Evolutionary conservation across 2,329 filamentous ascomycete genomes (phyloP).

Genomic region (Aspergillus sp.): DNA sequence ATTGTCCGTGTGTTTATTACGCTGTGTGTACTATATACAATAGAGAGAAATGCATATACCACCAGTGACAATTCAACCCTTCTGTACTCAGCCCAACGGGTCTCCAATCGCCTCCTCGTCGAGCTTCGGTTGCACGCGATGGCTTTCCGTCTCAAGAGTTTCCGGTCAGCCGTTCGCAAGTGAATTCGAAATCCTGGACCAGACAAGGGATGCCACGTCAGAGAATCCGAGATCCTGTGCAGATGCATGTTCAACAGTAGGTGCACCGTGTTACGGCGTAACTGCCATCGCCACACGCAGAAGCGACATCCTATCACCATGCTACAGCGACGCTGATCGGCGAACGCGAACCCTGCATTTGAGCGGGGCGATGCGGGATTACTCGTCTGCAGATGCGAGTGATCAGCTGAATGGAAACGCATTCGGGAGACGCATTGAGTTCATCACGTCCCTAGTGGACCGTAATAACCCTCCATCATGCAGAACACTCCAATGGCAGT

Average conservation of each 20-base stretch:
- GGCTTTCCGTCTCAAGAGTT: constrained; percentile 14
- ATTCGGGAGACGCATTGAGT: constrained; percentile 11
- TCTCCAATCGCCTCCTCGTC: too few species aligned
- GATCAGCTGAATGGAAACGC: constrained; percentile 34
- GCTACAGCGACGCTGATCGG: constrained; percentile 15
- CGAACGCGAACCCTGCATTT: constrained; percentile 27
- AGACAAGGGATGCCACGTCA: constrained; percentile 33
- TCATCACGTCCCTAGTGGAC: constrained; percentile 12
- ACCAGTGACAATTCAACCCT: too few species aligned
- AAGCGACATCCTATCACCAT: constrained; percentile 24
- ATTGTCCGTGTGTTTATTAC: too few species aligned
- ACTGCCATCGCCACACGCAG: constrained; percentile 23
- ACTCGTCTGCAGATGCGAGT: constrained; percentile 30
- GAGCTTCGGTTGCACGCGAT: constrained; percentile 8
- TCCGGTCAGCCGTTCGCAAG: constrained; percentile 15
- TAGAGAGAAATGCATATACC: too few species aligned
- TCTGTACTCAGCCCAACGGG: too few species aligned
- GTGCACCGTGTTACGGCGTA: constrained; percentile 25
- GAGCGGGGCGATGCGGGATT: constrained; percentile 29
- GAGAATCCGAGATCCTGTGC: constrained; percentile 28
- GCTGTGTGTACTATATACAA: too few species aligned
- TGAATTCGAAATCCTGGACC: constrained; percentile 18
- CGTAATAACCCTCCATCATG: constrained; percentile 8
- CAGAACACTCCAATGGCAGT: constrained; percentile 21
- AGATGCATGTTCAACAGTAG: constrained; percentile 29